Evolutionary conservation across 202 grass and related monocot species (phyloP), one percentile per base, ranked within the genome.

Genomic region (Elaeis oleifera): DNA sequence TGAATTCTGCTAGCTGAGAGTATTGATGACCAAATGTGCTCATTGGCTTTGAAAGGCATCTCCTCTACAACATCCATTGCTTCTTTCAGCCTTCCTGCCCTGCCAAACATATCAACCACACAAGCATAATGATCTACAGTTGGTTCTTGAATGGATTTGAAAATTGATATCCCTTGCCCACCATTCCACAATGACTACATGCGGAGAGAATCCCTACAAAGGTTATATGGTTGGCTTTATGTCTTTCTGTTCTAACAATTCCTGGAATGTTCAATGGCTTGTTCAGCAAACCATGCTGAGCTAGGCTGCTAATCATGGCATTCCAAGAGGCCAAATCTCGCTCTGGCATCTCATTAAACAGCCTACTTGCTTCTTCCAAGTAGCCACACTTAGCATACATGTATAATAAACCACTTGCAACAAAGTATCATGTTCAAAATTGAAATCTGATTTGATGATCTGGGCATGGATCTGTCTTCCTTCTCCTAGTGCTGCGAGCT

Each of bases 391-490:
- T 66, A 1, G 60, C 65, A 18, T 81, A 76, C 72, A 71, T 81
- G 48, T 67, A 70, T 39, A 56, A 49, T 66, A 81, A 71, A 60
- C 67, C 64, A 67, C 49, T 71, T 23, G 39, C 39, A 61, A 81
- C 60, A 53, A 71, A 32, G 52, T 54, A 56, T 81, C 72, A 15
- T 15, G 31, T 14, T 61, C 24, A 9, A 74, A 23, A 56, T 23
- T 24, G 49, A 22, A 49, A 26, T 54, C 72, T 26, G 53, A 71
- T 64, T 71, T 76, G 49, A 76, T 71, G 22, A 81, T 76, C 52
- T 58, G 48, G 28, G 72, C 65, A 71, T 76, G 79, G 54, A 76
- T 76, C 49, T 76, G 72, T 76, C 65, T 81, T 51, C 79, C 79
- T 65, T 76, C 71, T 39, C 70, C 65, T 6, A 54, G 2, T 64